These are phyloP conservation scores for Lichtheimia ornata DNA, from an alignment of 371 early-diverging fungal species.

Conservation along the genomic window DNA sequence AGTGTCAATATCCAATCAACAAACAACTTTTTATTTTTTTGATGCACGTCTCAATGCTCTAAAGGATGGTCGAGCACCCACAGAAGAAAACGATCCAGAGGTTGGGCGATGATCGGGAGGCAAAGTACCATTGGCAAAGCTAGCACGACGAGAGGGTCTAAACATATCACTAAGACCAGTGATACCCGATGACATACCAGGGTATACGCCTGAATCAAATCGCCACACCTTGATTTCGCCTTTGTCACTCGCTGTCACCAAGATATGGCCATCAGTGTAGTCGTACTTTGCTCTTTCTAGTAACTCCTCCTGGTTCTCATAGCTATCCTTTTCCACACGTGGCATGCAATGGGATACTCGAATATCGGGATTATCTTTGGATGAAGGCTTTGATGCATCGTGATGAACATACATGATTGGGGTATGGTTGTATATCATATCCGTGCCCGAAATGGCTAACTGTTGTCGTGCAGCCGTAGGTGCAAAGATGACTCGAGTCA, in stretches of 20 bases:
- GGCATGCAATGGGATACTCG: neutral
- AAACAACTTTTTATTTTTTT: neutral
- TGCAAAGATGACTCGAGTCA: constrained; percentile 64
- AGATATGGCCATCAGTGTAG: constrained; percentile 60
- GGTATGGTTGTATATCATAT: constrained; percentile 45
- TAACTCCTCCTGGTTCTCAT: neutral
- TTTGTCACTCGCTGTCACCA: constrained; percentile 61
- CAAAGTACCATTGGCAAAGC: no score
- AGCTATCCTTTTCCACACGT: neutral
- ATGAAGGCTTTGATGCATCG: neutral
- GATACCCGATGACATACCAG: neutral
- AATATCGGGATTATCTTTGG: neutral
- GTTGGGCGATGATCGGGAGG: neutral
- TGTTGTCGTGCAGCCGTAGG: constrained; percentile 59
- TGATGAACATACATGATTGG: constrained; percentile 10
- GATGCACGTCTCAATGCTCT: neutral
- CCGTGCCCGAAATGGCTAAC: constrained; percentile 52
- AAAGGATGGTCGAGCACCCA: neutral
- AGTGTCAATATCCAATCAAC: no score
- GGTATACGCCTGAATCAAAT: constrained; percentile 51
- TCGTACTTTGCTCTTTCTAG: constrained; percentile 21
- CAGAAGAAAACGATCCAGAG: neutral
- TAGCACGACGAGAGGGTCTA: no score
- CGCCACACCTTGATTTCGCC: constrained; percentile 72
- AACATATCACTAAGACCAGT: neutral